phyloP scores from a whole-genome alignment of 2,329 filamentous ascomycete genomes.

The Diaporthe sp. region DNA sequence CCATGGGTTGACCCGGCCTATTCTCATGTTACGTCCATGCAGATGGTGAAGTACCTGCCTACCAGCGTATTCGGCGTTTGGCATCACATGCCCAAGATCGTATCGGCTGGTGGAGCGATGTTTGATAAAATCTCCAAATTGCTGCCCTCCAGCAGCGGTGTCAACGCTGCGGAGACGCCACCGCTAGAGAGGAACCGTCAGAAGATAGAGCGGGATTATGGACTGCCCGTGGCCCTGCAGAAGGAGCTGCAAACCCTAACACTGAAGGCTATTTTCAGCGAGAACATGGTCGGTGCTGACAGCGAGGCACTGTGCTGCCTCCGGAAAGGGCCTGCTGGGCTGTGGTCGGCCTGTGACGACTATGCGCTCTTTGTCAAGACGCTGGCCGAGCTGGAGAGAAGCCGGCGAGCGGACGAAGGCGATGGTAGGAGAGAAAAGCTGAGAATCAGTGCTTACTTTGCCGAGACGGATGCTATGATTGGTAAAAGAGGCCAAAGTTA shows the following conservation, averaged over 20 bases:
- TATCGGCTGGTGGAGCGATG: not conserved
- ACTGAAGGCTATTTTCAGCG: constrained; percentile 15
- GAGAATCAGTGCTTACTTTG: constrained; percentile 32
- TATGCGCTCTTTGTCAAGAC: constrained; percentile 27
- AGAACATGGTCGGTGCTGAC: constrained; percentile 35
- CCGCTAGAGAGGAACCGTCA: not conserved
- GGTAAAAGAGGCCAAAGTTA: constrained; percentile 34
- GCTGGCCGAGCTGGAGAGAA: constrained; percentile 16
- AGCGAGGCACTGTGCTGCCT: constrained; percentile 36
- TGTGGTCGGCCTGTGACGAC: constrained; percentile 36
- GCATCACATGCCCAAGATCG: constrained; percentile 27
- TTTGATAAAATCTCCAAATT: not conserved
- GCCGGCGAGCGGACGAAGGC: not conserved
- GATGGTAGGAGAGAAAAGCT: not conserved
- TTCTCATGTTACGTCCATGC: constrained; percentile 21
- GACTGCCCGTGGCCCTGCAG: not conserved
- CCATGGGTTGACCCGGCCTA: constrained; percentile 35
- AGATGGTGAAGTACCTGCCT: constrained; percentile 25
- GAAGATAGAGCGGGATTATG: constrained; percentile 13
- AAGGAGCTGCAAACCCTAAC: not conserved
- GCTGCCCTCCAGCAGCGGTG: constrained; percentile 6
- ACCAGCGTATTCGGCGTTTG: constrained; percentile 16
- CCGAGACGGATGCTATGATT: constrained; percentile 35
- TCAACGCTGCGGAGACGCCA: not conserved
- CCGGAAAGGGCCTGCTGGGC: constrained; percentile 32